Evolutionary conservation across 345 rosid genomes (phyloP).

Genomic region (Anacardium occidentale): DNA sequence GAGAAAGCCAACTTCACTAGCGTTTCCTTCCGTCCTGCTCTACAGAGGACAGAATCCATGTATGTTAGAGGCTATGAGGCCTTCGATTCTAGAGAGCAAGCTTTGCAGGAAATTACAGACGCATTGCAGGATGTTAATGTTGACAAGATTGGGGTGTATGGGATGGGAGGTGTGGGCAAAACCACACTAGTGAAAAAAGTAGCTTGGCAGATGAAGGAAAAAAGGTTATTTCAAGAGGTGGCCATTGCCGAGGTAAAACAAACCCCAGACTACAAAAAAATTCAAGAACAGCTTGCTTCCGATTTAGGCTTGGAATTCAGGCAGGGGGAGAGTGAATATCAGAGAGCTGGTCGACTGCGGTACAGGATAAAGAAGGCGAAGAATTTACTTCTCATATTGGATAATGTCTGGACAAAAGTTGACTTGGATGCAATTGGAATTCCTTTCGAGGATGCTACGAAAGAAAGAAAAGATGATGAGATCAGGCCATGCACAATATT

Average conservation of each 20-base stretch:
- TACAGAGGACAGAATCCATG: no score
- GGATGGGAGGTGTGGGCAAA: no score
- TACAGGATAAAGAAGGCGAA: slow-evolving; percentile 1
- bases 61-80: no score
- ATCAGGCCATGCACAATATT: slow-evolving; percentile 24
- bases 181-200: background rate
- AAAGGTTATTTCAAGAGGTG: slow-evolving; percentile 11
- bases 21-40: no score
- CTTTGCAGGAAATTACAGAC: no score
- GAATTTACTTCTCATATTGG: background rate
- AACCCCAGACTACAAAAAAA: slow-evolving; percentile 4
- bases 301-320: slow-evolving; percentile 2
- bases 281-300: slow-evolving; percentile 18
- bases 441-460: background rate
- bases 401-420: slow-evolving; percentile 4
- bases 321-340: background rate
- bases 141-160: no score
- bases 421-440: slow-evolving; percentile 9
- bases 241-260: slow-evolving; percentile 9
- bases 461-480: background rate
- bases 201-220: background rate
- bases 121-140: no score
- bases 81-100: no score
- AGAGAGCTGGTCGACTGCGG: background rate
- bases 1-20: no score